Evolutionary conservation across 495 filamentous ascomycete species (phyloP).

Genomic region (Penicillium crystallinum): DNA sequence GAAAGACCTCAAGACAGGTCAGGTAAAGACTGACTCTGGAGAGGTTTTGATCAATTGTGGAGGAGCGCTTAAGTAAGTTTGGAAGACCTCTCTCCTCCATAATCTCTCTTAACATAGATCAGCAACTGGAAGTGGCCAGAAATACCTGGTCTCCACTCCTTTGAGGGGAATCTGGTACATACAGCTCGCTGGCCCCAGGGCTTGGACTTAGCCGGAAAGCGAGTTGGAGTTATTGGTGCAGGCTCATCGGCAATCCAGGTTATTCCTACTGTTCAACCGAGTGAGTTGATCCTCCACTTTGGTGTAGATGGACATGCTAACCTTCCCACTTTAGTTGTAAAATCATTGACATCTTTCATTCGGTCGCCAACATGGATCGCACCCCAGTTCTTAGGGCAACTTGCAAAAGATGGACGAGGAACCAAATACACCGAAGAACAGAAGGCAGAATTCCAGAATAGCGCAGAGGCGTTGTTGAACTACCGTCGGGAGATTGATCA

Average conservation of each 20-base stretch:
- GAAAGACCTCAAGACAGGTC: neutral
- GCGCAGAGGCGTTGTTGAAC: neutral
- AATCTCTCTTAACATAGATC: neutral
- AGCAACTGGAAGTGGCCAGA: neutral
- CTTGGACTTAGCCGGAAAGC: slow-evolving; percentile 15
- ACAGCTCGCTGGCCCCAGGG: slow-evolving; percentile 16
- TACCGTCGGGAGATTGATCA: neutral
- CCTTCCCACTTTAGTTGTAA: neutral
- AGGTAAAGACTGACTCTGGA: neutral
- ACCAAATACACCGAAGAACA: neutral
- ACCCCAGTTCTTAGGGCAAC: neutral
- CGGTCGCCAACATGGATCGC: slow-evolving; percentile 31
- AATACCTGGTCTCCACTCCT: neutral
- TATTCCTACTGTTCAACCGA: slow-evolving; percentile 6
- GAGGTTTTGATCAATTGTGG: neutral
- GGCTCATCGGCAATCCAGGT: slow-evolving; percentile 24
- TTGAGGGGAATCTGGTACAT: slow-evolving; percentile 11
- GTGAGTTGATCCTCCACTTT: neutral
- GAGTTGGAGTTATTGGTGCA: slow-evolving; percentile 24
- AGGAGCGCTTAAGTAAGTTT: neutral
- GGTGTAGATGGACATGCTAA: neutral
- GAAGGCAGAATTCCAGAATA: neutral
- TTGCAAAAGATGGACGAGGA: neutral
- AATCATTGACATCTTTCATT: slow-evolving; percentile 38
- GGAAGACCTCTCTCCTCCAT: neutral